phyloP scores from a whole-genome alignment of 768 basidiomycete species.

The Botryobasidium botryosum region DNA sequence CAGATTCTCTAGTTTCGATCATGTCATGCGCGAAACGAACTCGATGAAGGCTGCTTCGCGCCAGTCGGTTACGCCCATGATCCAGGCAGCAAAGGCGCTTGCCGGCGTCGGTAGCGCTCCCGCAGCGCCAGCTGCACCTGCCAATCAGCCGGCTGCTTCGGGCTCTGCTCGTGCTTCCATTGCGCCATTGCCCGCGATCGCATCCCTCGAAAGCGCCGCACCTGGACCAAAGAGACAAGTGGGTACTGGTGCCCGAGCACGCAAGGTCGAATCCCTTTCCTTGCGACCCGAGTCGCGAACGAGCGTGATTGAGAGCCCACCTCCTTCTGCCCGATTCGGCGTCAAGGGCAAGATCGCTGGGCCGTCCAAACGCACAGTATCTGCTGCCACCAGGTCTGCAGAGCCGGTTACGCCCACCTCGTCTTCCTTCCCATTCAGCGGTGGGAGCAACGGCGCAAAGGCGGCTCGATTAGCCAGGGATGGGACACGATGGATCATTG shows the following conservation, averaged over 20 bases:
- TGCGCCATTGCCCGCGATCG: background rate
- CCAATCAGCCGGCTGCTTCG: background rate
- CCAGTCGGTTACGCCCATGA: slow-evolving; percentile 64
- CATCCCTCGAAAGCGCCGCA: background rate
- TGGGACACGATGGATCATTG: slow-evolving; percentile 66
- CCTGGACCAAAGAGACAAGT: slow-evolving; percentile 4
- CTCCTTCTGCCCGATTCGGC: slow-evolving; percentile 11
- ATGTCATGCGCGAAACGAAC: slow-evolving; percentile 71
- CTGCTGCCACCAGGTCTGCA: slow-evolving; percentile 25
- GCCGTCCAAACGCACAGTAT: slow-evolving; percentile 24
- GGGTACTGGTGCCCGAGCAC: slow-evolving; percentile 14
- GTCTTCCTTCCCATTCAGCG: slow-evolving; percentile 29
- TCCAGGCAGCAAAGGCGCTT: slow-evolving; percentile 48
- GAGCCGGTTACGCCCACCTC: slow-evolving; percentile 22
- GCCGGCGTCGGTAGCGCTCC: slow-evolving; percentile 28
- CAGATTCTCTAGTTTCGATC: slow-evolving; percentile 57
- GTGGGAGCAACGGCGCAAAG: slow-evolving; percentile 44
- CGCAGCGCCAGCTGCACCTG: slow-evolving; percentile 15
- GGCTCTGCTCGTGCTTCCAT: background rate
- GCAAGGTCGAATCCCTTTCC: slow-evolving; percentile 24
- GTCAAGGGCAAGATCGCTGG: slow-evolving; percentile 12
- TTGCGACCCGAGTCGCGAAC: slow-evolving; percentile 31
- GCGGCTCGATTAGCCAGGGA: slow-evolving; percentile 58
- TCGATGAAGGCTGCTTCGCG: slow-evolving; percentile 86
- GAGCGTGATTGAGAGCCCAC: slow-evolving; percentile 24